phyloP scores from a whole-genome alignment of 192 early-diverging fungal species.

The Powellomyces hirtus region DNA sequence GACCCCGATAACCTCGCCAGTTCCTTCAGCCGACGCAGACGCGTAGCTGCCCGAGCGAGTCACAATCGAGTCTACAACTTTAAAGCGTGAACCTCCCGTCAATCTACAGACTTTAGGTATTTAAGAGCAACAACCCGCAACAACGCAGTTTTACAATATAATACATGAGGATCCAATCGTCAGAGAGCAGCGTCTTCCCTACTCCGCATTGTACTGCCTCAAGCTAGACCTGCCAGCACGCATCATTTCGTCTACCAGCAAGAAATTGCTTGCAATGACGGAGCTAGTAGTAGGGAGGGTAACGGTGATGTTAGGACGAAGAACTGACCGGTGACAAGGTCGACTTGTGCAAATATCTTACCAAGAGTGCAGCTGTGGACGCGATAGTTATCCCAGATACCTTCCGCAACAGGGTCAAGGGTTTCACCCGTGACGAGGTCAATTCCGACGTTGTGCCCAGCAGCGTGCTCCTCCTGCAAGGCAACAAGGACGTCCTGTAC shows the following conservation, averaged over 20 bases:
- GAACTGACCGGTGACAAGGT: not conserved
- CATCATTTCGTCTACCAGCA: conserved; percentile 99
- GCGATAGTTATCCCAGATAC: conserved; percentile 99
- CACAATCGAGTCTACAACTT: no score
- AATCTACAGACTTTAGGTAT: no score
- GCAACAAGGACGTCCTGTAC: conserved; percentile 93
- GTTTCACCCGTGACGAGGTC: conserved; percentile 94
- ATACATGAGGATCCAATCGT: no score
- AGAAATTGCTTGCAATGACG: conserved; percentile 96
- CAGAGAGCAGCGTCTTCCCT: no score
- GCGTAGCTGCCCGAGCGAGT: no score
- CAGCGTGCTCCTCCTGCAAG: conserved; percentile 84
- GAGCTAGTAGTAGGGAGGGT: conserved; percentile 44
- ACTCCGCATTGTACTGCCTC: conserved; percentile 30
- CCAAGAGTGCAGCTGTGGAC: conserved; percentile 94
- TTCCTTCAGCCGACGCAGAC: no score
- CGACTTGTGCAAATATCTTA: no score
- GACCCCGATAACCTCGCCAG: no score
- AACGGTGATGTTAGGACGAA: not conserved
- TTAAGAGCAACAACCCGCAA: no score
- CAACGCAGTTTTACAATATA: no score
- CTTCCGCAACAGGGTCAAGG: conserved; percentile 85
- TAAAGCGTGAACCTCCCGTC: no score
- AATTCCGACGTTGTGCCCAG: conserved; percentile 88
- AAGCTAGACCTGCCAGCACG: conserved; percentile 32